These are phyloP conservation scores for Fraxinus dipetala DNA, from an alignment of 305 asterid species.

Conservation along the genomic window DNA sequence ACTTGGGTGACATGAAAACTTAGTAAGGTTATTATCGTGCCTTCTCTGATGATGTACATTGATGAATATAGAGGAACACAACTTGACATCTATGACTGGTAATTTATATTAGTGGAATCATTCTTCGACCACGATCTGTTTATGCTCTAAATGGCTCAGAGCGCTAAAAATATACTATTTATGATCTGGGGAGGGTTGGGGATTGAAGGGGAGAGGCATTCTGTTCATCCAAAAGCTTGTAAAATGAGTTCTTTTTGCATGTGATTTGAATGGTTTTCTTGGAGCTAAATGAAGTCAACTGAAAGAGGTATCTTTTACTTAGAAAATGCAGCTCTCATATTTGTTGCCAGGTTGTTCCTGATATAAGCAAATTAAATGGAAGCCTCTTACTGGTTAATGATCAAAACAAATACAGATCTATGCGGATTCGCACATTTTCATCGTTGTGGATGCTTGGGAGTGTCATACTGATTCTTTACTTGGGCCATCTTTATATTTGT, in stretches of 20 bases:
- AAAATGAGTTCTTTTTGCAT: neutral
- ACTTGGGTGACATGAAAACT: neutral
- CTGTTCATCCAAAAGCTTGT: neutral
- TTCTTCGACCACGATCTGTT: neutral
- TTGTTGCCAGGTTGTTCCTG: slow-evolving; percentile 51
- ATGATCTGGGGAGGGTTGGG: neutral
- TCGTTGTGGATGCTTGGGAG: slow-evolving; percentile 89
- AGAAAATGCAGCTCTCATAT: neutral
- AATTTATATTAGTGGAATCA: too few relatives aligned
- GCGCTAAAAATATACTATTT: neutral
- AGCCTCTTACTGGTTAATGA: slow-evolving; percentile 58
- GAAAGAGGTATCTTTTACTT: neutral
- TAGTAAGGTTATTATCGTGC: neutral
- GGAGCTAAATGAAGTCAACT: neutral
- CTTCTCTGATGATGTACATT: neutral
- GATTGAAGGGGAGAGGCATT: neutral
- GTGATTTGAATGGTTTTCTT: neutral
- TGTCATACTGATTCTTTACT: slow-evolving; percentile 48
- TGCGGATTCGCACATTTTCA: slow-evolving; percentile 76
- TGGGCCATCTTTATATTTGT: slow-evolving; percentile 87
- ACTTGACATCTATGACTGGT: too few relatives aligned
- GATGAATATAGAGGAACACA: too few relatives aligned
- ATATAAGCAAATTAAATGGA: slow-evolving; percentile 52
- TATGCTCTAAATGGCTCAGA: neutral
- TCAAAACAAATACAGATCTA: slow-evolving; percentile 70